Evolutionary conservation across 495 filamentous ascomycete species (phyloP).

Genomic region (Penicillium flavigenum): DNA sequence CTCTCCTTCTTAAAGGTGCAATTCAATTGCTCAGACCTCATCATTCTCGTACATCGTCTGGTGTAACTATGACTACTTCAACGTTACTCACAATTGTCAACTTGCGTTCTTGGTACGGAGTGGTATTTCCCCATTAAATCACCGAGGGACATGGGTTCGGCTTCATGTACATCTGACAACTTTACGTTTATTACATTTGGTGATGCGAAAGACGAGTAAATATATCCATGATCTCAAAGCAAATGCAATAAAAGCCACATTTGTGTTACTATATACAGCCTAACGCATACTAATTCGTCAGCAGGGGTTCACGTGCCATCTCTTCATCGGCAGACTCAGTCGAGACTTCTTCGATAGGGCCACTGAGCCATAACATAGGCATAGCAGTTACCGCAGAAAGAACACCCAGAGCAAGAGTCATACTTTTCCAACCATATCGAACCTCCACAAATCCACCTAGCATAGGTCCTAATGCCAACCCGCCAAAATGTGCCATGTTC

Average conservation of each 20-base stretch:
- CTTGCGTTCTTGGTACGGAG: not conserved
- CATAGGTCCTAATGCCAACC: conserved; percentile 20
- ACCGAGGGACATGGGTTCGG: not conserved
- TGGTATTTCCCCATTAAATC: not conserved
- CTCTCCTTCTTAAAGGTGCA: conserved; percentile 7
- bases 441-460: conserved; percentile 19
- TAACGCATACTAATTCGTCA: conserved; percentile 3
- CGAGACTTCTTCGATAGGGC: conserved; percentile 3
- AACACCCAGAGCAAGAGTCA: conserved; percentile 24
- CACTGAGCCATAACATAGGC: conserved; percentile 24
- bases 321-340: conserved; percentile 14
- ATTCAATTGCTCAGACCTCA: conserved; percentile 4
- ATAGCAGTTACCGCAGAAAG: conserved; percentile 23
- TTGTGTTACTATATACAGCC: conserved; percentile 6
- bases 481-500: conserved; percentile 40
- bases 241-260: not conserved
- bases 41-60: not conserved
- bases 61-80: conserved; percentile 7
- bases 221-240: not conserved
- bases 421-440: conserved; percentile 18
- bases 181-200: too few relatives aligned
- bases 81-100: conserved; percentile 6
- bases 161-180: too few relatives aligned
- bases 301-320: conserved; percentile 12
- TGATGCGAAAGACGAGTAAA: not conserved